phyloP scores from a whole-genome alignment of 2,329 filamentous ascomycete species.

The Botryotinia globosa region DNA sequence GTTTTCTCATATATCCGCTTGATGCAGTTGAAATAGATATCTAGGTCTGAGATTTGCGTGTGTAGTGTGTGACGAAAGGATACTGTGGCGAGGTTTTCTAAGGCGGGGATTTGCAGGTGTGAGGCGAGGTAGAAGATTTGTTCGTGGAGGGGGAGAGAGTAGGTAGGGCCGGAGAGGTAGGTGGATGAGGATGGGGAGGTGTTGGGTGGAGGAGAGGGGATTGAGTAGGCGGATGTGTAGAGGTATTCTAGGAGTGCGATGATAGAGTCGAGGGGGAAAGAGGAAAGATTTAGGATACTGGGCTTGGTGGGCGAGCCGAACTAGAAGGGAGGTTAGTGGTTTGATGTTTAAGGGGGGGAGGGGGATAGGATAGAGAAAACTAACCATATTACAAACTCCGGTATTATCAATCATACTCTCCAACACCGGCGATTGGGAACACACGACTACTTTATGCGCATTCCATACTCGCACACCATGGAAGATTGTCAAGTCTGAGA shows the following conservation, averaged over 20 bases:
- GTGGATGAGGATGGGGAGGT: slow-evolving; percentile 18
- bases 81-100: slow-evolving; percentile 19
- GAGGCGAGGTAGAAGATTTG: slow-evolving; percentile 27
- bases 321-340: slow-evolving; percentile 1
- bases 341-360: background rate
- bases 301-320: background rate
- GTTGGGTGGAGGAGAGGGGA: background rate
- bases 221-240: slow-evolving; percentile 28
- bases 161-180: slow-evolving; percentile 1
- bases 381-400: background rate
- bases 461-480: slow-evolving; percentile 29
- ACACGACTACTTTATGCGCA: slow-evolving; percentile 32
- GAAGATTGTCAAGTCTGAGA: slow-evolving; percentile 30
- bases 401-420: slow-evolving; percentile 24
- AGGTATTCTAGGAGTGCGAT: slow-evolving; percentile 29
- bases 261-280: slow-evolving; percentile 20
- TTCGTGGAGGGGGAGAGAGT: slow-evolving; percentile 26
- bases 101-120: slow-evolving; percentile 20
- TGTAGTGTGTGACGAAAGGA: slow-evolving; percentile 25
- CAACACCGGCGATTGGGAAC: slow-evolving; percentile 30
- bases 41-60: slow-evolving; percentile 18
- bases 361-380: background rate
- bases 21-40: slow-evolving; percentile 22
- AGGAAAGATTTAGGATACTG: slow-evolving; percentile 23
- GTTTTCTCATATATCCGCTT: slow-evolving; percentile 23